Conservation (phyloP, 495 filamentous ascomycete genomes). For the Penicillium nucicola region DNA sequence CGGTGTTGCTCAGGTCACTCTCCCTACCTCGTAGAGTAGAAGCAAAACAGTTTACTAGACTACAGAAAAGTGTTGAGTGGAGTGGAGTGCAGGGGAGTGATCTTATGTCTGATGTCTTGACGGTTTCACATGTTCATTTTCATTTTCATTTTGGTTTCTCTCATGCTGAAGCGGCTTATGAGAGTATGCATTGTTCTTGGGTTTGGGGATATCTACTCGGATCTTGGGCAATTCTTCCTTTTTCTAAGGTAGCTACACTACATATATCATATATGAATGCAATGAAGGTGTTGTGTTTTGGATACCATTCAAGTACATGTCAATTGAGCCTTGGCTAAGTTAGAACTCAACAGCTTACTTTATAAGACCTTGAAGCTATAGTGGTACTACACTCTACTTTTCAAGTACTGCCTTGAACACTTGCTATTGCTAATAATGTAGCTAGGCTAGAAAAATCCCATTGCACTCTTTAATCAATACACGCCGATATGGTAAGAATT, state of each 20-base stretch:
- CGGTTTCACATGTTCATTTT: too few relatives aligned
- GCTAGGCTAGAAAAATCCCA: constrained; percentile 13
- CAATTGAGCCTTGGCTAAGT: too few relatives aligned
- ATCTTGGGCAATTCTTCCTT: neutral
- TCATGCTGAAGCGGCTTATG: too few relatives aligned
- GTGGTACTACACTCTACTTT: neutral
- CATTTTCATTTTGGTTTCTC: too few relatives aligned
- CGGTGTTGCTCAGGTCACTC: constrained; percentile 40
- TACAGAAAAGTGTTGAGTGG: constrained; percentile 3
- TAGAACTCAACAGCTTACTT: too few relatives aligned
- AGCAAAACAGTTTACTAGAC: neutral
- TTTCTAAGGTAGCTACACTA: neutral
- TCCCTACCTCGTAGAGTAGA: constrained; percentile 30
- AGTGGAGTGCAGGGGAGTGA: neutral
- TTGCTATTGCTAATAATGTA: neutral
- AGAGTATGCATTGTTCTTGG: too few relatives aligned
- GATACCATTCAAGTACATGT: too few relatives aligned
- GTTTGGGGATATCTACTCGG: too few relatives aligned
- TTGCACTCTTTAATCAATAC: constrained; percentile 18
- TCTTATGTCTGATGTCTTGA: too few relatives aligned
- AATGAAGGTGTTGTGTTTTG: constrained; percentile 4
- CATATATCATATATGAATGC: constrained; percentile 1
- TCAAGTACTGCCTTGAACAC: too few relatives aligned
- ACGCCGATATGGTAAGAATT: constrained; percentile 25
- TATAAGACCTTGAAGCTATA: too few relatives aligned